A percentile compares a stretch with the other conserved stretches of the same genome.
These are phyloP conservation scores for Arabidopsis suecica DNA, from an alignment of 345 rosid genomes.

Conservation along the genomic window DNA sequence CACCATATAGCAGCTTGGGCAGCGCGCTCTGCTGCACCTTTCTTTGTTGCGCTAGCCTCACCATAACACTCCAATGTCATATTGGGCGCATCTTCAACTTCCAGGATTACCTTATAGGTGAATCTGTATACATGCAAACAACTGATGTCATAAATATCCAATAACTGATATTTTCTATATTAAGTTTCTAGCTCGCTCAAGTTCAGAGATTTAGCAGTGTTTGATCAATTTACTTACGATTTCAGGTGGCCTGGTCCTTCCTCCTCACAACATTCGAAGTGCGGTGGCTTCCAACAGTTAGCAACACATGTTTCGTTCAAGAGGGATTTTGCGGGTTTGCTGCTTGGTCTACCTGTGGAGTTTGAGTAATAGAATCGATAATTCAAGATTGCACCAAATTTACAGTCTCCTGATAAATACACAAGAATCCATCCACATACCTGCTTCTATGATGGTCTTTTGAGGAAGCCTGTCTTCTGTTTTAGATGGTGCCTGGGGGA, in stretches of 20 bases:
- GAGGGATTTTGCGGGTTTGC: slow-evolving; percentile 61
- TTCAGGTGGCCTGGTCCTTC: slow-evolving; percentile 81
- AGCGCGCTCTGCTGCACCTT: slow-evolving; percentile 80
- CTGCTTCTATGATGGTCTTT: slow-evolving; percentile 30
- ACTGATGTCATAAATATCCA: not conserved
- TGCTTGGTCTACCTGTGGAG: slow-evolving; percentile 49
- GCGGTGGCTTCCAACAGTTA: slow-evolving; percentile 75
- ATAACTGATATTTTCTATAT: not conserved
- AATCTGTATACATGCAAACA: slow-evolving; percentile 58
- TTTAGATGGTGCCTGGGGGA: slow-evolving; percentile 32
- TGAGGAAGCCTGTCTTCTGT: slow-evolving; percentile 30
- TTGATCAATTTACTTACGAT: slow-evolving; percentile 55
- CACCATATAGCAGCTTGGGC: slow-evolving; percentile 86
- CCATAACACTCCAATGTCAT: slow-evolving; percentile 64
- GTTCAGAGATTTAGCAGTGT: slow-evolving; percentile 18
- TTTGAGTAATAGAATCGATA: not conserved
- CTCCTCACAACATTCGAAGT: slow-evolving; percentile 69
- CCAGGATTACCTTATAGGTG: slow-evolving; percentile 61
- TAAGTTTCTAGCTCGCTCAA: slow-evolving; percentile 14
- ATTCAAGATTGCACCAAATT: slow-evolving; percentile 24
- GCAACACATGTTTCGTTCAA: slow-evolving; percentile 68
- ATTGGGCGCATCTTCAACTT: slow-evolving; percentile 58
- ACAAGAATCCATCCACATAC: slow-evolving; percentile 26
- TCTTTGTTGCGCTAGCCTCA: slow-evolving; percentile 59
- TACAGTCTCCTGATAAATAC: not conserved